Conservation (phyloP, 495 filamentous ascomycete genomes). For the Aspergillus baeticus region DNA sequence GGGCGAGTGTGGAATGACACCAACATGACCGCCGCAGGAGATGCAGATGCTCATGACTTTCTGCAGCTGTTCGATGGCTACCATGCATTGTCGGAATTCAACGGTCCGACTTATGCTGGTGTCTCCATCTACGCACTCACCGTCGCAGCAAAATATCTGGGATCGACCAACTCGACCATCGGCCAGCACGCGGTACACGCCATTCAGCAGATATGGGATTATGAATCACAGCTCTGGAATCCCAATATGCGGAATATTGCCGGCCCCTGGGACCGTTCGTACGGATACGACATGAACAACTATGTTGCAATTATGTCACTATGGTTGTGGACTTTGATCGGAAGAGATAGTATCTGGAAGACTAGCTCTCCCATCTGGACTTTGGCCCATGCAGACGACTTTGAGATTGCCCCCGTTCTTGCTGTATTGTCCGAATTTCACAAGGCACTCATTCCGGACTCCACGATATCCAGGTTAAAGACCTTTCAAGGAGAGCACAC, state of each 20-base stretch:
- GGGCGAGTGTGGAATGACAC: constrained; percentile 31
- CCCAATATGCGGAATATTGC: constrained; percentile 39
- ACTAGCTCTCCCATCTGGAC: constrained; percentile 26
- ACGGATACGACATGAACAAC: constrained; percentile 44
- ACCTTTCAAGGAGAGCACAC: constrained; percentile 37
- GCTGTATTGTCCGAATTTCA: constrained; percentile 30
- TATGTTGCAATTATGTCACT: constrained; percentile 37
- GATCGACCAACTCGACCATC: constrained; percentile 7
- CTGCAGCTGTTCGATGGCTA: constrained; percentile 37
- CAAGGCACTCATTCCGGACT: constrained; percentile 22
- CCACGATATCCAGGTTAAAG: constrained; percentile 20
- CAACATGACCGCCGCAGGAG: constrained; percentile 37
- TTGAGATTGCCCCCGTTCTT: constrained; percentile 35
- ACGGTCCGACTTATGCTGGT: constrained; percentile 42
- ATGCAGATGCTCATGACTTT: constrained; percentile 33
- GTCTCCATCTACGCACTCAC: constrained; percentile 42
- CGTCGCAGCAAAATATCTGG: constrained; percentile 38
- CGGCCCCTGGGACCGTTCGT: constrained; percentile 44
- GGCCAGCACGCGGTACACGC: constrained; percentile 3
- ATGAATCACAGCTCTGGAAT: constrained; percentile 28
- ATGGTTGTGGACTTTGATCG: constrained; percentile 37
- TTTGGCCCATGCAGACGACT: constrained; percentile 40
- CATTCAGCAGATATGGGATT: constrained; percentile 8
- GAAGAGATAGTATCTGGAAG: constrained; percentile 14
- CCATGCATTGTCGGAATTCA: constrained; percentile 42